Conservation (phyloP, 2,329 filamentous ascomycete genomes). For the Arthroderma uncinatum region DNA sequence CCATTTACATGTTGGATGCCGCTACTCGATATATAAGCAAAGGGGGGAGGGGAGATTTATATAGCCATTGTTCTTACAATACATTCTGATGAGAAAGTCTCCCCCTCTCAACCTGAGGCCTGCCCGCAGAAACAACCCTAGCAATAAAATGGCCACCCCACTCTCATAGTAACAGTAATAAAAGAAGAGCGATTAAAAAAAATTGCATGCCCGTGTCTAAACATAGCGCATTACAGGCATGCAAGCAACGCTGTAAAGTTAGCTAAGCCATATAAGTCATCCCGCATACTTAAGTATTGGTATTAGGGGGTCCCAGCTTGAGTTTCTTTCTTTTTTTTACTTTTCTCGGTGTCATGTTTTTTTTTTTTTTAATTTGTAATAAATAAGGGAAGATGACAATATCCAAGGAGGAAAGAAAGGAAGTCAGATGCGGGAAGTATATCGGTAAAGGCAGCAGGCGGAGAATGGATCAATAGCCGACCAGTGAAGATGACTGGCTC, state of each 20-base stretch:
- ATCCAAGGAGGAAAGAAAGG: background rate
- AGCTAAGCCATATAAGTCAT: background rate
- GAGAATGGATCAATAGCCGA: slow-evolving; percentile 5
- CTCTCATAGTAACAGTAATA: background rate
- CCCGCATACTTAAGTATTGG: background rate
- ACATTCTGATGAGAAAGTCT: too few relatives aligned
- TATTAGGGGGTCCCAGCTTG: background rate
- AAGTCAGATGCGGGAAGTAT: background rate
- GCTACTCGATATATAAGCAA: background rate
- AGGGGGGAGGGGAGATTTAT: background rate
- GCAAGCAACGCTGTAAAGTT: background rate
- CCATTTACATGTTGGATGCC: background rate
- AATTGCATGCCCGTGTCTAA: background rate
- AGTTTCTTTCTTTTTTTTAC: background rate
- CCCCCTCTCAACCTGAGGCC: background rate
- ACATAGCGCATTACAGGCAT: background rate
- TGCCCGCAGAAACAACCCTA: background rate
- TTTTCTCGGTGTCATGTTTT: background rate
- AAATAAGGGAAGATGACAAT: background rate
- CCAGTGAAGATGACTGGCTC: background rate
- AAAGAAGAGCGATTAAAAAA: background rate
- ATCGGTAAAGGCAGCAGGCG: background rate
- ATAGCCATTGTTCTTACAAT: too few relatives aligned
- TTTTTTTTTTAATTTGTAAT: slow-evolving; percentile 4
- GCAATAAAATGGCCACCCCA: background rate